Evolutionary conservation across 805 yeast species (phyloP).

Genomic region (Kurtzmaniella cleridarum): DNA sequence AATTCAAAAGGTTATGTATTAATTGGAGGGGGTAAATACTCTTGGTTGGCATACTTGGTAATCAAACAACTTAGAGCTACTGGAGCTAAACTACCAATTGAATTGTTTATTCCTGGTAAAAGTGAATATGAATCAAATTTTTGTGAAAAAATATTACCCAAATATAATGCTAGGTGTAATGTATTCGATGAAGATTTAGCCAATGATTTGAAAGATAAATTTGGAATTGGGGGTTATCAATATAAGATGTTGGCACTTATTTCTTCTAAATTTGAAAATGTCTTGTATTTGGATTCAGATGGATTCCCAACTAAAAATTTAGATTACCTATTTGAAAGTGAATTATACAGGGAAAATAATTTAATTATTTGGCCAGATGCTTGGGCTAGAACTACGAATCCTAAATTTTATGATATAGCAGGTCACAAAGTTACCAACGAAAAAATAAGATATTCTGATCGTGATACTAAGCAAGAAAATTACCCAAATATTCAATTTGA

Average conservation of each 20-base stretch:
- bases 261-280: constrained; percentile 50
- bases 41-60: constrained; percentile 46
- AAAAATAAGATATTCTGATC: constrained; percentile 27
- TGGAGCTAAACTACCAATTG: constrained; percentile 46
- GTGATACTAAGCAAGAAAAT: constrained; percentile 25
- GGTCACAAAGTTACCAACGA: constrained; percentile 26
- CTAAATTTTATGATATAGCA: constrained; percentile 53
- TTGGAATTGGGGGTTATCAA: constrained; percentile 41
- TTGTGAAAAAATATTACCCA: constrained; percentile 40
- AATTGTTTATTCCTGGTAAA: constrained; percentile 41
- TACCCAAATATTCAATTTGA: constrained; percentile 20
- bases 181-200: constrained; percentile 28
- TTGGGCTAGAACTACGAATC: constrained; percentile 66
- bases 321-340: constrained; percentile 42
- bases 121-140: constrained; percentile 43
- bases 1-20: constrained; percentile 38
- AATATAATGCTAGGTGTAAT: constrained; percentile 42
- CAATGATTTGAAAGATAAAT: constrained; percentile 10
- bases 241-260: constrained; percentile 54
- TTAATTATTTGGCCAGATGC: constrained; percentile 65
- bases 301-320: constrained; percentile 39
- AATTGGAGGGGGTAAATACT: constrained; percentile 49
- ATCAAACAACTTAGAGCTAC: constrained; percentile 38
- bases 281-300: constrained; percentile 48
- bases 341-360: constrained; percentile 41